Evolutionary conservation across 1,284 basidiomycete species (phyloP).

Genomic region (Lentinula novae-zelandiae): DNA sequence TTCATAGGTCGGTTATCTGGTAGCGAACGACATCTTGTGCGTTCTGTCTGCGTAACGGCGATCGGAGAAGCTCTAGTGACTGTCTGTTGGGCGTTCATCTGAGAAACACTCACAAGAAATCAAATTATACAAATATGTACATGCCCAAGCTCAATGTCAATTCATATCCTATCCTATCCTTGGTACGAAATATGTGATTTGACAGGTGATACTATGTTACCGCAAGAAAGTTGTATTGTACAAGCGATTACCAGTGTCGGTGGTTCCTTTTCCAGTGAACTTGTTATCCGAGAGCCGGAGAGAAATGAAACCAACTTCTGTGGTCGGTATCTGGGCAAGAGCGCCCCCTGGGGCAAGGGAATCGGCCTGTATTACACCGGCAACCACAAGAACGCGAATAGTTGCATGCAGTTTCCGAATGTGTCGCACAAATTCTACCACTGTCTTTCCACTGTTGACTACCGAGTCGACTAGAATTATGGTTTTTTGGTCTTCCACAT

Average conservation of each 20-base stretch:
- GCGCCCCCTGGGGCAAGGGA: slow-evolving; percentile 6
- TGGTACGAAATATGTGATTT: no score
- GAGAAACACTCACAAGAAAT: no score
- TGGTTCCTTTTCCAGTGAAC: slow-evolving; percentile 21
- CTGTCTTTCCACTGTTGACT: slow-evolving; percentile 22
- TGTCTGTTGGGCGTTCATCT: no score
- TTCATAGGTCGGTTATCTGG: no score
- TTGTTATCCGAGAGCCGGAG: slow-evolving; percentile 22
- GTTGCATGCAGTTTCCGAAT: slow-evolving; percentile 17
- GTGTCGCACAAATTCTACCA: slow-evolving; percentile 20
- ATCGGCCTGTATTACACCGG: slow-evolving; percentile 21
- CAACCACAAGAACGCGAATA: slow-evolving; percentile 20
- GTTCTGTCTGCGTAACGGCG: no score
- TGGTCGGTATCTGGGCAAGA: slow-evolving; percentile 1
- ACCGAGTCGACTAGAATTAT: slow-evolving; percentile 23
- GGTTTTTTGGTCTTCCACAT: slow-evolving; percentile 15
- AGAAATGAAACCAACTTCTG: slow-evolving; percentile 18
- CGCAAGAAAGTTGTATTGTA: slow-evolving; percentile 20
- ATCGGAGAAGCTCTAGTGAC: no score
- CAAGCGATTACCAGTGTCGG: slow-evolving; percentile 22
- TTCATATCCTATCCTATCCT: no score
- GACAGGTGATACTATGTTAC: neutral
- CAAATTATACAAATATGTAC: no score
- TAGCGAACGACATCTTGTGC: no score
- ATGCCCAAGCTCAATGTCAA: no score